Evolutionary conservation across 2,329 filamentous ascomycete genomes (phyloP).

Genomic region (Phaeosphaeria sp.): DNA sequence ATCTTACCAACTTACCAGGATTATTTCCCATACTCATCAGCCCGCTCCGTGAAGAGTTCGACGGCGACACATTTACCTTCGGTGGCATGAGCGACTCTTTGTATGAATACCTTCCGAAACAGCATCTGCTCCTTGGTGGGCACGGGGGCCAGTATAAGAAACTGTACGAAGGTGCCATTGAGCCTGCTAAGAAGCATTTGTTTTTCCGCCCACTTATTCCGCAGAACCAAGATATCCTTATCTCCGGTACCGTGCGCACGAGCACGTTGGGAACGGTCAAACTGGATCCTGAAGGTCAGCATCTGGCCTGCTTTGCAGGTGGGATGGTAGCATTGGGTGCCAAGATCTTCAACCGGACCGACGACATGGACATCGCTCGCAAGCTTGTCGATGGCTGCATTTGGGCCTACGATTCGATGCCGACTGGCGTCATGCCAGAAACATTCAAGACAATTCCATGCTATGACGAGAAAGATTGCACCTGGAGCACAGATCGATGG

Average conservation of each 20-base stretch:
- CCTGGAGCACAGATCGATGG: conserved; percentile 53
- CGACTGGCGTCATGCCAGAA: conserved; percentile 63
- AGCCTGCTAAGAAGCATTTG: conserved; percentile 74
- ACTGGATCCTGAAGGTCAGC: conserved; percentile 55
- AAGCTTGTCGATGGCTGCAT: conserved; percentile 63
- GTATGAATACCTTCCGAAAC: conserved; percentile 66
- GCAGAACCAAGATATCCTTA: conserved; percentile 71
- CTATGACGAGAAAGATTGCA: conserved; percentile 47
- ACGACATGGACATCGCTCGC: conserved; percentile 57
- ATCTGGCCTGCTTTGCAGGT: conserved; percentile 62
- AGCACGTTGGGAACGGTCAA: conserved; percentile 54
- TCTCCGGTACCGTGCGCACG: conserved; percentile 65
- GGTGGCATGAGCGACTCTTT: conserved; percentile 64
- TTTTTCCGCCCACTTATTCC: conserved; percentile 80
- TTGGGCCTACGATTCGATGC: conserved; percentile 60
- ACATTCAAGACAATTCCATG: conserved; percentile 54
- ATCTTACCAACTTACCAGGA: conserved; percentile 44
- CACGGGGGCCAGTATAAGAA: conserved; percentile 73
- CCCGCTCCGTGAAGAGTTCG: conserved; percentile 37
- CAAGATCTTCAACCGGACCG: conserved; percentile 58
- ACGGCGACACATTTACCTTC: conserved; percentile 54
- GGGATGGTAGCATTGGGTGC: conserved; percentile 63
- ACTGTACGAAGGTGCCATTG: conserved; percentile 73
- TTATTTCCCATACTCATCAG: conserved; percentile 47
- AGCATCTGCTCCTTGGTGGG: conserved; percentile 80